Evolutionary conservation across 2,329 filamentous ascomycete genomes (phyloP), one percentile per base, ranked within the genome.

Genomic region (Trichoderma atrobrunneum): DNA sequence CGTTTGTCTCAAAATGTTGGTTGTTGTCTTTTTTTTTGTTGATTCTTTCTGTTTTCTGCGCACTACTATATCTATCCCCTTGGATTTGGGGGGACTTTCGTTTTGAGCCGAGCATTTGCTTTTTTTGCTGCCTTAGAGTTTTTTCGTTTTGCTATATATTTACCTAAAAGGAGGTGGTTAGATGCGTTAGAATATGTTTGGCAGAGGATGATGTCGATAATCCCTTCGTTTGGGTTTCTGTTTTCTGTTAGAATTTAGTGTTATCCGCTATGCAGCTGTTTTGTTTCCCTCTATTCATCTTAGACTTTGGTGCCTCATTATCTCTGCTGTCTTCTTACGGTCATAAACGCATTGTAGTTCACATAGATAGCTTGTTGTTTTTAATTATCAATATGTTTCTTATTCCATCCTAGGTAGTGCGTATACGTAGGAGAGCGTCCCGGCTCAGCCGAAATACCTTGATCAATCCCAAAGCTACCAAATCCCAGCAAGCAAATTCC

Each of bases 81-180:
- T 43, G 32, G 18, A 21, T 43, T 30, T 14, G 21, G 48, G 10
- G 48, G 7, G 24, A 7, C 14, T 61, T 5, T 62, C n/a, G 39
- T 54, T 56, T 56, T 5, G 43, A 56, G 18, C 28, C 18, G 30
- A 18, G 21, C 8, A 36, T 34, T 34, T 51, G 43, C 28, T 36
- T 24, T 48, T 66, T 10, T 24, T 32, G 30, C 28, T 61, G 34
- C 12, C 30, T 61, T 64, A 28, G 24, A 30, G 18, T 32, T 51
- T 39, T 32, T 51, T 39, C 12, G 12, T 60, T 28, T 48, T 43
- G 34, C 30, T 24, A 34, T 26, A 48, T 60, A 48, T 48, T 48
- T 48, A n/a, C 43, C 30, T 32, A 68, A 68, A 48, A 59, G 65
- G 32, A 43, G 54, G 65, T 67, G 32, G 64, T 68, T 30, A 60